Conservation (phyloP, 108 stramenopile genomes). For the Mediolabrus comicus region DNA sequence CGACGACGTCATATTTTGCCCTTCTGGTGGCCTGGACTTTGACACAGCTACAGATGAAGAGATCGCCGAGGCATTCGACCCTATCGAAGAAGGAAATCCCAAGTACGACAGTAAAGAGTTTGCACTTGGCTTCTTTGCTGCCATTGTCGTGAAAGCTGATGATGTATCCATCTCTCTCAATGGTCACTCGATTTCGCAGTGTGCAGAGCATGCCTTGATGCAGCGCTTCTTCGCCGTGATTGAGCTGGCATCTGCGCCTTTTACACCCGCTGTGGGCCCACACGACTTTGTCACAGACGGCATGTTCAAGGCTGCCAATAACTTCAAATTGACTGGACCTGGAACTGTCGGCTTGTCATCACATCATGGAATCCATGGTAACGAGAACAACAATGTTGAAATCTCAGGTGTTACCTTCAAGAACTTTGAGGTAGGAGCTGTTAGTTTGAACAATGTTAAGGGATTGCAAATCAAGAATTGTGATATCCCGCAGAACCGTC, state of each 20-base stretch:
- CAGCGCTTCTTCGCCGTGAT: constrained; percentile 42
- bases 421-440: constrained; percentile 27
- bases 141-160: constrained; percentile 15
- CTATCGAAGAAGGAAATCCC: neutral
- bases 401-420: constrained; percentile 11
- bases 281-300: constrained; percentile 7
- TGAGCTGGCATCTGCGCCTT: constrained; percentile 31
- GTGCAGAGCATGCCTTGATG: constrained; percentile 15
- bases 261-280: constrained; percentile 10
- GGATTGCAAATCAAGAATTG: neutral
- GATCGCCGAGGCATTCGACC: neutral
- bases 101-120: constrained; percentile 19
- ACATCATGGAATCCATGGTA: constrained; percentile 45
- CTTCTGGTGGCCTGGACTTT: neutral
- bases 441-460: constrained; percentile 18
- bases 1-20: constrained; percentile 33
- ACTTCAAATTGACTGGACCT: constrained; percentile 5
- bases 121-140: constrained; percentile 34
- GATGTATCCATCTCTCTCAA: constrained; percentile 23
- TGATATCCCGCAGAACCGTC: constrained; percentile 2
- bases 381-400: constrained; percentile 13
- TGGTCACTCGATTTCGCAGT: constrained; percentile 19
- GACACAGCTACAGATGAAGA: neutral
- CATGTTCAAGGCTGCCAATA: constrained; percentile 6
- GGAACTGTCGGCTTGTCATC: constrained; percentile 19